Percentiles rank a stretch among this genome's conserved stretches.
Conservation (phyloP, 2,329 filamentous ascomycete species). For the Endothia cerciana region DNA sequence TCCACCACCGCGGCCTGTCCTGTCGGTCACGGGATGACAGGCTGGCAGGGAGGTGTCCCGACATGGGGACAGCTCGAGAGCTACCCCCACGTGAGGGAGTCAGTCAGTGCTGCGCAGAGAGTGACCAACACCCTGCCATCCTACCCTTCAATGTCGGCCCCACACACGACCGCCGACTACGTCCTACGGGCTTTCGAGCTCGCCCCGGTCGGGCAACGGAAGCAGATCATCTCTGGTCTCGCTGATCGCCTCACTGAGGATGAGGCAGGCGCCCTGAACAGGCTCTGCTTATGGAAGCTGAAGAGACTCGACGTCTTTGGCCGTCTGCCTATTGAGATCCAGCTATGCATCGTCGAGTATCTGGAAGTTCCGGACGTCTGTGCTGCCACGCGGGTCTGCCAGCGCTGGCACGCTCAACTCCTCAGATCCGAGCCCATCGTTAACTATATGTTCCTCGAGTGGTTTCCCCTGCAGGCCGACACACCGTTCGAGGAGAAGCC, state of each 20-base stretch:
- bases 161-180: not conserved
- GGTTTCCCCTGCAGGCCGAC: not conserved
- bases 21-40: too few species aligned
- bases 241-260: constrained; percentile 7
- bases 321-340: constrained; percentile 14
- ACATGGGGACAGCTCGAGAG: too few species aligned
- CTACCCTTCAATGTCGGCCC: not conserved
- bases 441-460: not conserved
- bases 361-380: constrained; percentile 15
- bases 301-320: constrained; percentile 14
- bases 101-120: too few species aligned
- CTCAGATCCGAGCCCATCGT: not conserved
- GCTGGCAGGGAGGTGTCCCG: too few species aligned
- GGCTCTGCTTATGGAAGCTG: not conserved
- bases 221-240: constrained; percentile 6
- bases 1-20: too few species aligned
- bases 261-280: constrained; percentile 1
- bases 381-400: constrained; percentile 17
- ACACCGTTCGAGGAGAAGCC: too few species aligned
- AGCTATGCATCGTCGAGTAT: constrained; percentile 12
- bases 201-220: not conserved
- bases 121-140: too few species aligned
- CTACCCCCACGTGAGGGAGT: too few species aligned
- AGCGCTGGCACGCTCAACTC: constrained; percentile 10
- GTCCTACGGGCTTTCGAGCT: not conserved